A percentile compares a stretch with the other conserved stretches of the same genome.
Evolutionary conservation across 73 alveolate species (phyloP).

Genomic region (Effrenium voratum): DNA sequence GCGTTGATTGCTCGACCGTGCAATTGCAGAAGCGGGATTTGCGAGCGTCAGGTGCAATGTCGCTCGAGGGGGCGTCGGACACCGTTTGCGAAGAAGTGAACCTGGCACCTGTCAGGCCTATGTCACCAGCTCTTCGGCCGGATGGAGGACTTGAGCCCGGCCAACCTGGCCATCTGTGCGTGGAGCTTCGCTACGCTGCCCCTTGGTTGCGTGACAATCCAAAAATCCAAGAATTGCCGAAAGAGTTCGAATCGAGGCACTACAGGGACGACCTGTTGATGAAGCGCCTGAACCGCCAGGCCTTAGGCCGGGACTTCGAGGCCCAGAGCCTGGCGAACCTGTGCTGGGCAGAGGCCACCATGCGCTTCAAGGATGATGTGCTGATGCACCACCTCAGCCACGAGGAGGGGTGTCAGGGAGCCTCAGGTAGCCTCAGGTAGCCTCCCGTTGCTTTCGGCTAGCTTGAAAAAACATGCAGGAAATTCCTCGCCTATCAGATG

Average conservation of each 20-base stretch:
- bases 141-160: conserved; percentile 60
- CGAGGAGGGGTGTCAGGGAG: conserved; percentile 9
- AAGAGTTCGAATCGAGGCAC: neutral
- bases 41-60: neutral
- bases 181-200: conserved; percentile 66
- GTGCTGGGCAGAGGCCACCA: conserved; percentile 87
- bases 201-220: conserved; percentile 3
- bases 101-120: too few species aligned
- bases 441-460: neutral
- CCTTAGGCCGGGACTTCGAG: conserved; percentile 64
- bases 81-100: too few species aligned
- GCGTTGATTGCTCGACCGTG: neutral
- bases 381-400: conserved; percentile 76
- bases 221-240: neutral
- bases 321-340: conserved; percentile 85
- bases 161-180: conserved; percentile 74
- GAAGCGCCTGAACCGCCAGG: conserved; percentile 69
- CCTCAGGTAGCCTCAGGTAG: too few species aligned
- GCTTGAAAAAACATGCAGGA: neutral
- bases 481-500: neutral
- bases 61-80: neutral
- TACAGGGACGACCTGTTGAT: conserved; percentile 27
- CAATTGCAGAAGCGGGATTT: neutral
- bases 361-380: conserved; percentile 91
- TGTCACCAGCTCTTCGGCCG: conserved; percentile 48